Evolutionary conservation across 805 yeast species (phyloP), one percentile per base, ranked within the genome.

Genomic region (Candida saitoana): DNA sequence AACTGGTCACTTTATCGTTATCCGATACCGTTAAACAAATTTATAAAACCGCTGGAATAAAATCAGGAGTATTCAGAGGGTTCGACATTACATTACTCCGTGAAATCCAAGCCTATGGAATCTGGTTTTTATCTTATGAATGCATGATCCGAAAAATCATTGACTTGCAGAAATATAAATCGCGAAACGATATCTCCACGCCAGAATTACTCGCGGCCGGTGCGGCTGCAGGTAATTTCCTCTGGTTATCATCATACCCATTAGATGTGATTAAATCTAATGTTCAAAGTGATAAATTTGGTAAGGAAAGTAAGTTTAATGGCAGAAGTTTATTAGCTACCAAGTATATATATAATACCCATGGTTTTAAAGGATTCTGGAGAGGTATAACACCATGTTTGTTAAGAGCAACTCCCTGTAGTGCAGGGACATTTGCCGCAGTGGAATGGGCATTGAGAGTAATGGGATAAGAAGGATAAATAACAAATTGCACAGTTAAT

Each of bases 391-490:
- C 69, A 0, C 85, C 85, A 0, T 76, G 84, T 17, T 62, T 79
- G 33, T 44, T 77, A 3, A 68, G 85, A 52, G 85, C 85, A 0
- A 70, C 77, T 32, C 85, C 85, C 3, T 77, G 83, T 50, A 73
- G 80, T 54, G 86, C 90, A 1, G 86, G 86, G 12, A 84, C 91
- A 0, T 84, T 84, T 68, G 86, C 89, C 2, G 77, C 84, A 11
- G 90, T 84, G 2, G 91, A 84, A 54, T 64, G 78, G 42, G 82
- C 87, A 0, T 59, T 84, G 45, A 62, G 91, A 39, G 31, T 75
- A 11, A 58, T 80, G 65, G 79, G 77, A 4, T 80, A 54, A n/a
- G n/a, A n/a, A n/a, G n/a, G n/a, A n/a, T n/a, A n/a, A n/a, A n/a
- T n/a, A n/a, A n/a, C n/a, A n/a, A n/a, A n/a, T n/a, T n/a, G n/a